phyloP scores from a whole-genome alignment of 352 stramenopile genomes.

The Phytophthora fragariaefolia region DNA sequence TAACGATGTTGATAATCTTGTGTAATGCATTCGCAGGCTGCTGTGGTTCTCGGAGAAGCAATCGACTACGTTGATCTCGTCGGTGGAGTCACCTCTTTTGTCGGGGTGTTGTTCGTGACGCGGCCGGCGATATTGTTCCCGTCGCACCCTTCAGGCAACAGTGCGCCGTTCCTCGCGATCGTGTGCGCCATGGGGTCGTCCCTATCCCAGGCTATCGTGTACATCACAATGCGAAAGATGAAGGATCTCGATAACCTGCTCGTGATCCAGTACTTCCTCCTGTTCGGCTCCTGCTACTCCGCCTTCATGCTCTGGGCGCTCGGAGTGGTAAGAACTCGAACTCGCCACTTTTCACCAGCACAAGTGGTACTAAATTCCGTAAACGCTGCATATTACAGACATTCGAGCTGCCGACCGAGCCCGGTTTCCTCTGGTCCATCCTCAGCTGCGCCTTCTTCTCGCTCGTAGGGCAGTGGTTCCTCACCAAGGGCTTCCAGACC shows the following conservation, averaged over 20 bases:
- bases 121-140: constrained; percentile 59
- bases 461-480: constrained; percentile 58
- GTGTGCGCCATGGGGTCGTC: constrained; percentile 43
- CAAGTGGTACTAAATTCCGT: constrained; percentile 4
- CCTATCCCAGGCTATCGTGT: constrained; percentile 45
- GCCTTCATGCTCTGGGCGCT: constrained; percentile 30
- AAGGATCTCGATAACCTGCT: constrained; percentile 49
- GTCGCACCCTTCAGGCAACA: background rate
- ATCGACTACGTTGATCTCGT: constrained; percentile 52
- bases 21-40: constrained; percentile 31
- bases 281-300: constrained; percentile 47
- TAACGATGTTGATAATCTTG: background rate
- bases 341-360: background rate
- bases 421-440: constrained; percentile 46
- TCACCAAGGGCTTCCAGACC: constrained; percentile 65
- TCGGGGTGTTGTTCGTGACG: constrained; percentile 60
- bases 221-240: constrained; percentile 60
- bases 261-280: constrained; percentile 57
- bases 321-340: constrained; percentile 36
- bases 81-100: constrained; percentile 50
- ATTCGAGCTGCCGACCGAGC: constrained; percentile 14
- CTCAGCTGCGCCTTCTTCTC: constrained; percentile 54
- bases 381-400: constrained; percentile 1
- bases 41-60: constrained; percentile 51
- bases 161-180: constrained; percentile 35